phyloP scores from a whole-genome alignment of 768 basidiomycete species.

The Cyclocybe aegerita region DNA sequence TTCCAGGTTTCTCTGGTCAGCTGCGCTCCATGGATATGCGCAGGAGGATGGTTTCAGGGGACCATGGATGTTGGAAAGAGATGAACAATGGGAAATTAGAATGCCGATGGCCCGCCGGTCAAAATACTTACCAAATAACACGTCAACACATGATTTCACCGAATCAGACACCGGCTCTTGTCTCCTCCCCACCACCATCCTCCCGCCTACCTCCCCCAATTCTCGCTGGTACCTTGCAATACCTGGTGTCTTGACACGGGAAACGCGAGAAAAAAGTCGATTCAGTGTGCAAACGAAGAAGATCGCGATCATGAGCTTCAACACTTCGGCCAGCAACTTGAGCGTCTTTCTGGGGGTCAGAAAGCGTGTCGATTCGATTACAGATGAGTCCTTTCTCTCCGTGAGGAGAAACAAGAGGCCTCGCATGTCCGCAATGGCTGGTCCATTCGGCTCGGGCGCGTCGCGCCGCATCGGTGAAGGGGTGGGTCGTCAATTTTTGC shows the following conservation, averaged over 20 bases:
- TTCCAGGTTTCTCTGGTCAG: too few relatives aligned
- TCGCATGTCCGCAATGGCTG: conserved; percentile 27
- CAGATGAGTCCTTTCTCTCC: conserved; percentile 22
- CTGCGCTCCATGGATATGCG: not conserved
- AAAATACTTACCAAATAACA: conserved; percentile 29
- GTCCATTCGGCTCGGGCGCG: conserved; percentile 16
- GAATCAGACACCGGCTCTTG: conserved; percentile 10
- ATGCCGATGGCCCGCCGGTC: not conserved
- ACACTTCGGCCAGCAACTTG: conserved; percentile 5
- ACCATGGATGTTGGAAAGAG: not conserved
- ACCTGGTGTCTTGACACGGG: not conserved
- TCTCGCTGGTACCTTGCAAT: not conserved
- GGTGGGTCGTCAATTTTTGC: conserved; percentile 16
- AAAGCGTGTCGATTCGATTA: conserved; percentile 33
- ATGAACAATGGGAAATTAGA: not conserved
- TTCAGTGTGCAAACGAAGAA: not conserved
- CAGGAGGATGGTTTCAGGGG: not conserved
- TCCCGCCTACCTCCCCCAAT: conserved; percentile 1
- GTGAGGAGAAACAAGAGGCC: conserved; percentile 27
- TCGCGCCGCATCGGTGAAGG: conserved; percentile 19
- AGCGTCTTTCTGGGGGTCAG: conserved; percentile 18
- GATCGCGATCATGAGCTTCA: conserved; percentile 13
- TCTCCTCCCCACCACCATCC: conserved; percentile 6
- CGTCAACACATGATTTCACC: conserved; percentile 26
- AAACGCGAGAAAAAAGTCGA: too few relatives aligned